Conservation (phyloP, 768 basidiomycete genomes). For the Ramaria sp. region DNA sequence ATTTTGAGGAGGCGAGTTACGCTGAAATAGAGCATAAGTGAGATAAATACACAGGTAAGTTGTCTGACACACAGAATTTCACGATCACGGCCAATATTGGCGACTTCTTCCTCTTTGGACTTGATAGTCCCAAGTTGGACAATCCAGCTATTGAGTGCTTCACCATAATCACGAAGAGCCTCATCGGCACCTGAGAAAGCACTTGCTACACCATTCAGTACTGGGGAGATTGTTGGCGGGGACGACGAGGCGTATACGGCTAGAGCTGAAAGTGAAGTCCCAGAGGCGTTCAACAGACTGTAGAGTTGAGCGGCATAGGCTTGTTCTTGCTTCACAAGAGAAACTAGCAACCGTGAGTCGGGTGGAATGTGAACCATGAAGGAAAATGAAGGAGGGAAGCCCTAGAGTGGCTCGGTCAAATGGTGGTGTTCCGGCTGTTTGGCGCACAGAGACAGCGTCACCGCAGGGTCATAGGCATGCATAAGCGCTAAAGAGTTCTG, state of each 20-base stretch:
- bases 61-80: constrained; percentile 59
- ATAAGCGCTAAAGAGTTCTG: too few relatives aligned
- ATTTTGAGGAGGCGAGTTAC: constrained; percentile 73
- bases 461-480: too few relatives aligned
- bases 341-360: constrained; percentile 60
- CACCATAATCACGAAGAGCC: constrained; percentile 50
- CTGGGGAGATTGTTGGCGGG: constrained; percentile 39
- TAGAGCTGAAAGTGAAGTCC: constrained; percentile 51
- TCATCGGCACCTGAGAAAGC: constrained; percentile 56
- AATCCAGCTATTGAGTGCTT: constrained; percentile 54
- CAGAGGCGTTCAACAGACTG: constrained; percentile 46
- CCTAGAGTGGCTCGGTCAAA: too few relatives aligned
- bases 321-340: constrained; percentile 60
- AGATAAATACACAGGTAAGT: background rate
- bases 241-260: constrained; percentile 66
- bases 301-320: constrained; percentile 54
- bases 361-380: constrained; percentile 62
- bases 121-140: constrained; percentile 50
- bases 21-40: constrained; percentile 25
- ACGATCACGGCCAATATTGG: constrained; percentile 57
- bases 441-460: background rate
- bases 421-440: background rate
- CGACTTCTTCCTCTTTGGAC: constrained; percentile 61
- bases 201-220: constrained; percentile 40
- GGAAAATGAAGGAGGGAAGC: too few relatives aligned